phyloP scores from a whole-genome alignment of 148 eudicot genomes.

The Bassia scoparia region DNA sequence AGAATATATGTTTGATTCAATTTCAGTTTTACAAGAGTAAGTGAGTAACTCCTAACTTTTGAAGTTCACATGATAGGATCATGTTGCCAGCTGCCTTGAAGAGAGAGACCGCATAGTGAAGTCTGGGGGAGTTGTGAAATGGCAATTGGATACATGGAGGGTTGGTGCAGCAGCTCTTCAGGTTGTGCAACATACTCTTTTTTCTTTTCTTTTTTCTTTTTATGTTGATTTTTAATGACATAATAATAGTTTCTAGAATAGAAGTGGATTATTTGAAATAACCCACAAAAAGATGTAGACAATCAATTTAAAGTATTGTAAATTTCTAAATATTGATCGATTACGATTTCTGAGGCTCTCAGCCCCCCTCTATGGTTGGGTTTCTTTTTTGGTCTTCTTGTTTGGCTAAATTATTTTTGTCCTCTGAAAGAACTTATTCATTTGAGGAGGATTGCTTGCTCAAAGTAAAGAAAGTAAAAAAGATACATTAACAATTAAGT shows the following conservation, averaged over 20 bases:
- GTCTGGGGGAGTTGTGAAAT: constrained; percentile 75
- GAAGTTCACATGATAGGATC: constrained; percentile 55
- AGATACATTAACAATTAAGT: no score
- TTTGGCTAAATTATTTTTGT: no score
- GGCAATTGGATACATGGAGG: constrained; percentile 96
- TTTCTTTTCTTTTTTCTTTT: no score
- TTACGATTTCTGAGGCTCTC: no score
- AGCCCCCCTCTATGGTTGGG: no score
- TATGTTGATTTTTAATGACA: no score
- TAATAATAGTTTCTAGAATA: neutral
- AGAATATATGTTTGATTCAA: neutral
- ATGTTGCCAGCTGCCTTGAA: constrained; percentile 73
- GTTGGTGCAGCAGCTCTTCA: constrained; percentile 92
- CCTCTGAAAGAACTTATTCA: neutral
- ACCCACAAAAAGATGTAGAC: no score
- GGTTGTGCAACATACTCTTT: constrained; percentile 36
- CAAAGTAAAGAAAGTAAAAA: neutral
- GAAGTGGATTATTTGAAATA: neutral
- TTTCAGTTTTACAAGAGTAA: neutral
- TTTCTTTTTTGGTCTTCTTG: no score
- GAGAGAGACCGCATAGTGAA: constrained; percentile 72
- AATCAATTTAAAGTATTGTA: no score
- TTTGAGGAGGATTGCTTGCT: neutral
- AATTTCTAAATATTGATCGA: no score
- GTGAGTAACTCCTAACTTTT: constrained; percentile 21